phyloP scores from a whole-genome alignment of 2,329 filamentous ascomycete genomes.

The Neofusicoccum cordaticola region DNA sequence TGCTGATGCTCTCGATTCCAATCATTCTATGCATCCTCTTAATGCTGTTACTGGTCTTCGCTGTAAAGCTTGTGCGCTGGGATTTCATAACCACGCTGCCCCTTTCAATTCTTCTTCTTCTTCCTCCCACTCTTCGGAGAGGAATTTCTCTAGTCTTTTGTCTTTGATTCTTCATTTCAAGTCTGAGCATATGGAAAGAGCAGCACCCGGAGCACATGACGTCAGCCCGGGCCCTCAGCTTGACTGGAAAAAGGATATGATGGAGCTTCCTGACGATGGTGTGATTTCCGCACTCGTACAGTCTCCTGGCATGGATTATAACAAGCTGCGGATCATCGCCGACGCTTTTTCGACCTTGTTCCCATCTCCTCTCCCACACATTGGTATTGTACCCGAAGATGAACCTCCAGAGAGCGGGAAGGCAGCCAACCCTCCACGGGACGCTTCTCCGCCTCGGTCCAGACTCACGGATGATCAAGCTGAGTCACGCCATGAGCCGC shows the following conservation, averaged over 20 bases:
- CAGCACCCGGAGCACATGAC: conserved; percentile 15
- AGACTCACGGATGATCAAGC: not conserved
- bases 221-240: conserved; percentile 22
- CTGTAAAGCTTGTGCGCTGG: conserved; percentile 41
- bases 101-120: conserved; percentile 28
- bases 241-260: conserved; percentile 62
- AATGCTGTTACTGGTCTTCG: conserved; percentile 45
- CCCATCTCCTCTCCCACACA: conserved; percentile 42
- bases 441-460: not conserved
- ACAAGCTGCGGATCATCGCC: conserved; percentile 52
- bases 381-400: conserved; percentile 36
- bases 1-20: conserved; percentile 43
- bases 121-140: conserved; percentile 35
- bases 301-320: conserved; percentile 56
- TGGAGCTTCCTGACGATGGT: conserved; percentile 55
- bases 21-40: conserved; percentile 40
- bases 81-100: conserved; percentile 28
- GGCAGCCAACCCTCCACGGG: not conserved
- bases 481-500: not conserved
- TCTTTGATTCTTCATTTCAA: conserved; percentile 61
- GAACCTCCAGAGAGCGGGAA: conserved; percentile 24
- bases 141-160: conserved; percentile 44
- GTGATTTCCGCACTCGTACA: conserved; percentile 50
- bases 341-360: conserved; percentile 50
- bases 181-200: conserved; percentile 51